Percentiles rank a stretch among this genome's conserved stretches.
These are phyloP conservation scores for Collybiopsis luxurians DNA, from an alignment of 768 basidiomycete species.

Conservation along the genomic window DNA sequence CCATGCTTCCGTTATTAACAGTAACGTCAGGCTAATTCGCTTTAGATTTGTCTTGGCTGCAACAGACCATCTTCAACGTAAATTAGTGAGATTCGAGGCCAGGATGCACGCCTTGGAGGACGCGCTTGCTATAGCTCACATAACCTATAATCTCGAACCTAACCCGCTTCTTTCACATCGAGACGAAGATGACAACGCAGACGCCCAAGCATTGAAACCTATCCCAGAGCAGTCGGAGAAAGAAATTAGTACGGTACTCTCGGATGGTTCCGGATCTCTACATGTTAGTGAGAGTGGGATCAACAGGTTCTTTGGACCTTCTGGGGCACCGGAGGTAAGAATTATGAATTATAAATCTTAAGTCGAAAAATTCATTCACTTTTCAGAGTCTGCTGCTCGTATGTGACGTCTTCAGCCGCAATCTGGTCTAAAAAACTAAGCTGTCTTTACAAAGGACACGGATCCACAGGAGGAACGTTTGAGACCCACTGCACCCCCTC, in stretches of 20 bases:
- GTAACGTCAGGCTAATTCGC: background rate
- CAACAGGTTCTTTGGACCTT: conserved; percentile 44
- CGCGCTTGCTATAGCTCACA: conserved; percentile 46
- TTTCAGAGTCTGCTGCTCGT: conserved; percentile 42
- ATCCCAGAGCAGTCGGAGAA: conserved; percentile 22
- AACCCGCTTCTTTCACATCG: conserved; percentile 39
- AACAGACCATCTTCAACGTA: conserved; percentile 50
- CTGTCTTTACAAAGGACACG: background rate
- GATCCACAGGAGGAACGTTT: background rate
- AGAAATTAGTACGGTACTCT: conserved; percentile 21
- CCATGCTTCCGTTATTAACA: background rate
- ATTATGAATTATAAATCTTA: background rate
- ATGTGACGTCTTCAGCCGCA: conserved; percentile 14
- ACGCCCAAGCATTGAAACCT: conserved; percentile 21
- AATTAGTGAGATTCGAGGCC: conserved; percentile 42
- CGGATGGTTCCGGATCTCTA: conserved; percentile 41
- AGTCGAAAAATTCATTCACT: background rate
- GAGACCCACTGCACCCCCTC: conserved; percentile 10
- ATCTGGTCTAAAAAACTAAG: background rate
- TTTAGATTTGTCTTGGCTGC: conserved; percentile 51
- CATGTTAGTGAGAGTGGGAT: conserved; percentile 40
- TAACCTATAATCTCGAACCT: conserved; percentile 31
- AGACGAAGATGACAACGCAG: conserved; percentile 30
- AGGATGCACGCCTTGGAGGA: conserved; percentile 55
- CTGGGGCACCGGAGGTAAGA: conserved; percentile 48